These are phyloP conservation scores for Scheffersomyces parashehatae DNA, from an alignment of 1,139 yeast genomes.

Conservation along the genomic window DNA sequence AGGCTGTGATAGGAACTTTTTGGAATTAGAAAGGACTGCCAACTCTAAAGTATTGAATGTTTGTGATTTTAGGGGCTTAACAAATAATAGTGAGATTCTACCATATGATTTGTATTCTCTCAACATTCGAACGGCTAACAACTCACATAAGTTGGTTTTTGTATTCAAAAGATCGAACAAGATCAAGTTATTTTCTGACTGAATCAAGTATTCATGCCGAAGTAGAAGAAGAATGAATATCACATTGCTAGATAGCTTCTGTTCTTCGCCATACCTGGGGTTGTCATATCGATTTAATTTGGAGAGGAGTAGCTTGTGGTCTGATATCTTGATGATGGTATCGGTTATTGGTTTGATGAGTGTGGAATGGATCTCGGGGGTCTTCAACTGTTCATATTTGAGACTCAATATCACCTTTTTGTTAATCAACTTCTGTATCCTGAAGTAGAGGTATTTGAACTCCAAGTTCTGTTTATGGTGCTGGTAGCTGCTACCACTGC, in stretches of 20 bases:
- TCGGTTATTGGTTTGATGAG: slow-evolving; percentile 51
- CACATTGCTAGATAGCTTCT: slow-evolving; percentile 24
- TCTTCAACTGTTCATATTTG: slow-evolving; percentile 55
- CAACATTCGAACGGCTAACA: slow-evolving; percentile 53
- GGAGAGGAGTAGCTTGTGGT: slow-evolving; percentile 11
- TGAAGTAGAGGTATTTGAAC: slow-evolving; percentile 42
- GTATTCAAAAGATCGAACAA: slow-evolving; percentile 51
- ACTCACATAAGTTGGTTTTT: slow-evolving; percentile 56
- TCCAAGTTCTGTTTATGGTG: slow-evolving; percentile 21
- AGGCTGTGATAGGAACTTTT: slow-evolving; percentile 58
- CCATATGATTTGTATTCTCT: slow-evolving; percentile 50
- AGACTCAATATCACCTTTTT: slow-evolving; percentile 47
- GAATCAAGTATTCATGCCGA: slow-evolving; percentile 48
- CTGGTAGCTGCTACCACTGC: slow-evolving; percentile 3
- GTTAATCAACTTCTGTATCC: slow-evolving; percentile 37
- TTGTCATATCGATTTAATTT: slow-evolving; percentile 5
- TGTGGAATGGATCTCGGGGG: slow-evolving; percentile 54
- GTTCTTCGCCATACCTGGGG: slow-evolving; percentile 8
- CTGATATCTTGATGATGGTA: slow-evolving; percentile 28
- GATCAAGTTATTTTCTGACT: slow-evolving; percentile 49
- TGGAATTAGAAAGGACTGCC: slow-evolving; percentile 55
- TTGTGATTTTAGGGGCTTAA: slow-evolving; percentile 38
- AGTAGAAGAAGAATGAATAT: slow-evolving; percentile 37
- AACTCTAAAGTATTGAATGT: slow-evolving; percentile 53
- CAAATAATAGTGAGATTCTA: slow-evolving; percentile 45